Conservation (phyloP, 176 grass and related monocot species). For the Otatea glauca region DNA sequence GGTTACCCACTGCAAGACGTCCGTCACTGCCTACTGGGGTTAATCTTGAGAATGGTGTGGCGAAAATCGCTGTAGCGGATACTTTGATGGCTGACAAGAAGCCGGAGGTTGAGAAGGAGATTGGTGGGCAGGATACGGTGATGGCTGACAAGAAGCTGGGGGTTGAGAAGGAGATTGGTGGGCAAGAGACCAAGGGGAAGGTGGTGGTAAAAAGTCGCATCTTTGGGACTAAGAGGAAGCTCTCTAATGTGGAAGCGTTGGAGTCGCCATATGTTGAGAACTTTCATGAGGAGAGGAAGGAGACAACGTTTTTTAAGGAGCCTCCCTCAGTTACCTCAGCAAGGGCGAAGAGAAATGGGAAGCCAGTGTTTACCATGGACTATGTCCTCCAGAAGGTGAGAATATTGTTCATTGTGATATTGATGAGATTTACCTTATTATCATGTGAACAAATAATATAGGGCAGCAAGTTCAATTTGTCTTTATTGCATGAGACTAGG, state of each 20-base stretch:
- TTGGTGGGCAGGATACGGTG: constrained; percentile 25
- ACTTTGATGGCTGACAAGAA: constrained; percentile 32
- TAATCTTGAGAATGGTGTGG: constrained; percentile 57
- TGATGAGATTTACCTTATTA: constrained; percentile 37
- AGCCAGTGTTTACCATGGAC: constrained; percentile 51
- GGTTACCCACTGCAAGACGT: constrained; percentile 66
- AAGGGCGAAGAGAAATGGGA: constrained; percentile 52
- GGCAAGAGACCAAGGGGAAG: constrained; percentile 48
- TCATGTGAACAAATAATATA: neutral
- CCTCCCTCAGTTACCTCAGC: constrained; percentile 49
- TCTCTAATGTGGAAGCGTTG: constrained; percentile 39
- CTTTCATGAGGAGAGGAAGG: constrained; percentile 43
- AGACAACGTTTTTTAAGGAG: constrained; percentile 29
- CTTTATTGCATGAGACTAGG: constrained; percentile 9
- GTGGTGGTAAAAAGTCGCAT: constrained; percentile 52
- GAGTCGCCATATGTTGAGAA: constrained; percentile 64
- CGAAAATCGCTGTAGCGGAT: constrained; percentile 30
- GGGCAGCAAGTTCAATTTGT: constrained; percentile 14
- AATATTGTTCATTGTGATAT: constrained; percentile 32
- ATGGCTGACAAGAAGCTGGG: constrained; percentile 40
- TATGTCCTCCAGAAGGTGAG: constrained; percentile 81
- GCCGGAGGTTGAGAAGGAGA: constrained; percentile 30
- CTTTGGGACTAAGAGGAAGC: constrained; percentile 68
- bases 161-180: constrained; percentile 36
- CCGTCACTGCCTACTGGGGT: constrained; percentile 53